Base-by-base conservation (phyloP, 83 land plant genomes). In the Diphasiastrum complanatum region DNA sequence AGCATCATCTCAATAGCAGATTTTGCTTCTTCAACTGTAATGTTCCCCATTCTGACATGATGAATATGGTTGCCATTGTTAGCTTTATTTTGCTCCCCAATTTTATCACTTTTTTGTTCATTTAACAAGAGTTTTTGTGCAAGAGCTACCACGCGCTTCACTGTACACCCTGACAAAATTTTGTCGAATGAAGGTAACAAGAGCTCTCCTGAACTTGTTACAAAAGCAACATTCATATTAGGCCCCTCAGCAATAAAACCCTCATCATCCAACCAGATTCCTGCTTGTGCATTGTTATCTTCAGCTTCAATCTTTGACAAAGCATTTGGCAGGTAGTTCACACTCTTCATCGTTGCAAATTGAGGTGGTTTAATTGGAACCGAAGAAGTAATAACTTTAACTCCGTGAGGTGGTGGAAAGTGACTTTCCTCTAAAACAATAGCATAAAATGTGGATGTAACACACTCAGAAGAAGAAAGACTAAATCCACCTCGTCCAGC, bases 211-310 rank as follows among this genome's bases (percentile, higher is more conserved):
- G 78, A 71, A 4, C 40, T 14, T n/a, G 72, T 81, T 36, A 89
- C 71, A 68, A 93, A 86, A 31, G 85, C 99, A 6, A 93, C 83
- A 57, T 93, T 93, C 83, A 93, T 76, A 64, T 89, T 93, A 1
- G 96, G 92, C 12, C 99, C 99, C 58, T 93, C 99, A 12, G 92
- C 96, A 43, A 93, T 70, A 71, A 67, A 84, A 0, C 92, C 96
- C 62, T 81, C 83, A 33, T 82, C 77, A 69, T 93, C 99, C 38
- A 93, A 57, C 99, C 99, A 93, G 5, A 93, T 80, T 14, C 77
- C 83, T 31, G 89, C 79, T 73, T 58, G 84, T 41, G 83, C 92
- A 34, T 92, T 96, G 24, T 49, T 66, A 30, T 80, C 91, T 58
- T 93, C 92, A 12, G 99, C 99, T 64, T 93, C 92, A 83, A 89